phyloP scores from a whole-genome alignment of 305 asterid genomes.

The Ilex paraguariensis region DNA sequence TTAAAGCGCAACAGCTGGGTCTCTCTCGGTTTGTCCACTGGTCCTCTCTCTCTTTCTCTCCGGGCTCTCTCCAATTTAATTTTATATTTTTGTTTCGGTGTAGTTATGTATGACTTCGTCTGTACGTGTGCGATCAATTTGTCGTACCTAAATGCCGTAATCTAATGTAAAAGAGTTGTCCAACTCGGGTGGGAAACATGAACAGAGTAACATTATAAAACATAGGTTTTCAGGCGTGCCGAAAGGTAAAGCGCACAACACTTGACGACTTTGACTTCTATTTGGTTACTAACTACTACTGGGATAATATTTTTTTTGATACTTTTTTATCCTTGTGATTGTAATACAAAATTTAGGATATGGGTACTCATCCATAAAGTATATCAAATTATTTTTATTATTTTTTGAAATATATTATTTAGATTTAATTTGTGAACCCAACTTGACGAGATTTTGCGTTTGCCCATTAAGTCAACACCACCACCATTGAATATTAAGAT shows the following conservation, averaged over 20 bases:
- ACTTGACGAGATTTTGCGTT: no score
- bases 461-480: no score
- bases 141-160: neutral
- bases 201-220: neutral
- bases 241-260: conserved; percentile 12
- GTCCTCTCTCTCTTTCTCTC: neutral
- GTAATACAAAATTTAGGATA: no score
- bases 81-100: neutral
- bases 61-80: conserved; percentile 1
- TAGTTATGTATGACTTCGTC: neutral
- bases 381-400: no score
- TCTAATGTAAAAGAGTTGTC: neutral
- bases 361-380: no score
- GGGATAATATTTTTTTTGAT: no score
- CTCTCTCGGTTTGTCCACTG: conserved; percentile 19
- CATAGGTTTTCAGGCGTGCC: conserved; percentile 25
- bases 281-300: no score
- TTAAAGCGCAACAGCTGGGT: conserved; percentile 41
- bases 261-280: neutral
- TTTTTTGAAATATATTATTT: no score
- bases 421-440: no score
- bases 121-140: neutral
- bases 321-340: no score
- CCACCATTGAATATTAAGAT: no score
- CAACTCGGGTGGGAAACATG: neutral